A percentile compares a stretch with the other conserved stretches of the same genome.
These are phyloP conservation scores for Irpex rosettiformis DNA, from an alignment of 1,284 basidiomycete species.

Conservation along the genomic window DNA sequence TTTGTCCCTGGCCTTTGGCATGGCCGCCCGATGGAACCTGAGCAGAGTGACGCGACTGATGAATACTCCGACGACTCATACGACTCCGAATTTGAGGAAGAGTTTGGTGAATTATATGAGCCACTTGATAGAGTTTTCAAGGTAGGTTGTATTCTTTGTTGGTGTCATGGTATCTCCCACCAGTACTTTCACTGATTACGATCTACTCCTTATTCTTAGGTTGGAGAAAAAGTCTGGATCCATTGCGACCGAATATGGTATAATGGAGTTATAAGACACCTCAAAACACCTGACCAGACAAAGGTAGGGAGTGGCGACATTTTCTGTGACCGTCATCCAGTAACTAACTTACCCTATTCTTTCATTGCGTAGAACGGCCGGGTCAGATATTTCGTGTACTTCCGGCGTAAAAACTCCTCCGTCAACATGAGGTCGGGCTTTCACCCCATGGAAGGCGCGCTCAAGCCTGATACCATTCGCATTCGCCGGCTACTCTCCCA, in stretches of 20 bases:
- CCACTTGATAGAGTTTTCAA: not conserved
- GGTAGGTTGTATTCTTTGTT: not conserved
- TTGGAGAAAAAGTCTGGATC: constrained; percentile 8
- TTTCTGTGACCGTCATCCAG: not conserved
- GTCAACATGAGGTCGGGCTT: constrained; percentile 48
- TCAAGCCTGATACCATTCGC: constrained; percentile 51
- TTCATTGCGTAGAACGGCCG: not conserved
- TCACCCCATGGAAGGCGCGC: constrained; percentile 58
- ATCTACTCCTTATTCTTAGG: not conserved
- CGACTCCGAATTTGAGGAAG: not conserved
- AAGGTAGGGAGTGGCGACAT: not conserved
- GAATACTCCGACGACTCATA: not conserved
- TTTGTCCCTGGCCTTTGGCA: constrained; percentile 4
- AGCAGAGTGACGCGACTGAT: constrained; percentile 3
- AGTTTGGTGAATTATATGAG: not conserved
- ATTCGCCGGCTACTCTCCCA: constrained; percentile 39
- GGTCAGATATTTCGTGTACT: constrained; percentile 8
- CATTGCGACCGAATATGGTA: constrained; percentile 5
- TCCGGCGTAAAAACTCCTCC: constrained; percentile 19
- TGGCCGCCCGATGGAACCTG: not conserved
- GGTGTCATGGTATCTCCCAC: not conserved
- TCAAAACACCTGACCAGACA: not conserved
- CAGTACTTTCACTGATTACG: not conserved
- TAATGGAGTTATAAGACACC: constrained; percentile 4
- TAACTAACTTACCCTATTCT: not conserved